Percentiles rank a stretch among this genome's conserved stretches.
Conservation (phyloP, 495 filamentous ascomycete genomes). For the Aspergillus nanangensis region DNA sequence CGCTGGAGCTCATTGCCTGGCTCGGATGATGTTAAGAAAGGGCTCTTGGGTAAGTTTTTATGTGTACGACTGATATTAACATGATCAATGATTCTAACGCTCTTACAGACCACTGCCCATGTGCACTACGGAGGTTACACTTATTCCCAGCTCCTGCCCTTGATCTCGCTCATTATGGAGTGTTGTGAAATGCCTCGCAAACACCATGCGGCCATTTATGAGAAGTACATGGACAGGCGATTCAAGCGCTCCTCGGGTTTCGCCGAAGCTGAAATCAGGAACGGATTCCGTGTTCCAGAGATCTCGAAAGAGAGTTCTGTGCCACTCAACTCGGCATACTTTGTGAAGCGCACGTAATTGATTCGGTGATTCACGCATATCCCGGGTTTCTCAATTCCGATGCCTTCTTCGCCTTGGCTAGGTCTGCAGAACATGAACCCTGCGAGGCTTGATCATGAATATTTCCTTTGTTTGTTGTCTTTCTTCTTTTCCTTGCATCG, state of each 20-base stretch:
- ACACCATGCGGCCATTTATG: slow-evolving; percentile 82
- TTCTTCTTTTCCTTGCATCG: too few relatives aligned
- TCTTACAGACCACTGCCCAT: slow-evolving; percentile 66
- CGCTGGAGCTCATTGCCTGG: slow-evolving; percentile 88
- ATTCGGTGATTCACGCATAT: neutral
- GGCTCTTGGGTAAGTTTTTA: slow-evolving; percentile 80
- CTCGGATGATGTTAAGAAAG: slow-evolving; percentile 83
- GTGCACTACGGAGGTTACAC: slow-evolving; percentile 93
- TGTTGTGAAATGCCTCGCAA: slow-evolving; percentile 77
- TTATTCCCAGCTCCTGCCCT: slow-evolving; percentile 70
- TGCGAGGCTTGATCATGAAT: too few relatives aligned
- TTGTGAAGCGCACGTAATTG: slow-evolving; percentile 15
- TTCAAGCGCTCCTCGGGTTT: slow-evolving; percentile 80
- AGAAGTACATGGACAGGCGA: slow-evolving; percentile 82
- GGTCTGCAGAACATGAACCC: too few relatives aligned
- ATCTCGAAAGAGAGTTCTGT: slow-evolving; percentile 14
- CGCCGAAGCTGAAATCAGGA: slow-evolving; percentile 66
- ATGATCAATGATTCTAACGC: slow-evolving; percentile 24
- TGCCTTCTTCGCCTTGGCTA: too few relatives aligned
- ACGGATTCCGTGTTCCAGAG: slow-evolving; percentile 43
- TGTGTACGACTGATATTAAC: neutral
- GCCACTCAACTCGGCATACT: slow-evolving; percentile 9
- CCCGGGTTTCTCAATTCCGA: too few relatives aligned
- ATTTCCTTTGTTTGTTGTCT: too few relatives aligned
- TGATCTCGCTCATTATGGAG: slow-evolving; percentile 73